Evolutionary conservation across 805 yeast species (phyloP).

Genomic region (Wickerhamomyces bovis): DNA sequence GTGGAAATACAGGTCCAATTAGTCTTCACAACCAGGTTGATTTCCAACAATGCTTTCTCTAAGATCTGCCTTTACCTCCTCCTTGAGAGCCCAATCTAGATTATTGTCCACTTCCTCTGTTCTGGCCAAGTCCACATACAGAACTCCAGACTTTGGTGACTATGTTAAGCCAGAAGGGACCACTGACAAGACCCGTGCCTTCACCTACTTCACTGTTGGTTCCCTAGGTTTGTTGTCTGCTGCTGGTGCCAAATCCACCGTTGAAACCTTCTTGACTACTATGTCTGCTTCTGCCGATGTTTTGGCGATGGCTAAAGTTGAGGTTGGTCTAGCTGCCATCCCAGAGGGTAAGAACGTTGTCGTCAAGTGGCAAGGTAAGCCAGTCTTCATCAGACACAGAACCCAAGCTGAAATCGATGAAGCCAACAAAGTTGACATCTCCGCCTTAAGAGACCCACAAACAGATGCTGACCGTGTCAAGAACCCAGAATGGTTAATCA

Average conservation of each 20-base stretch:
- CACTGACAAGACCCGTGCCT: slow-evolving; percentile 75
- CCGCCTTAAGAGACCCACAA: slow-evolving; percentile 89
- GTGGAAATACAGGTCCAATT: not conserved
- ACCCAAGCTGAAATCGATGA: slow-evolving; percentile 88
- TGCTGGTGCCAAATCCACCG: slow-evolving; percentile 94
- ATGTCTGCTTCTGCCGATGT: slow-evolving; percentile 99
- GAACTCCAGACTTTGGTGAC: slow-evolving; percentile 84
- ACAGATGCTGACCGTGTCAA: slow-evolving; percentile 87
- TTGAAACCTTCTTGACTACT: slow-evolving; percentile 83
- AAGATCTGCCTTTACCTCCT: slow-evolving; percentile 23
- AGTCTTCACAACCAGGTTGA: not conserved
- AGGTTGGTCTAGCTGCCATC: slow-evolving; percentile 85
- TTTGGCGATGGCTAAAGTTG: slow-evolving; percentile 98
- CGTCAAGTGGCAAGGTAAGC: slow-evolving; percentile 99
- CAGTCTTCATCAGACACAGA: slow-evolving; percentile 99
- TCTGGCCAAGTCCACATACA: slow-evolving; percentile 66
- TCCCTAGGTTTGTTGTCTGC: slow-evolving; percentile 86
- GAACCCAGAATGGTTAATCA: slow-evolving; percentile 97
- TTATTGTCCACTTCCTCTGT: slow-evolving; percentile 33
- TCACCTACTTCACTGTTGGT: slow-evolving; percentile 97
- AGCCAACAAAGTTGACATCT: slow-evolving; percentile 79
- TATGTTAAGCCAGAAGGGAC: slow-evolving; percentile 68
- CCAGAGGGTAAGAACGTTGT: slow-evolving; percentile 98
- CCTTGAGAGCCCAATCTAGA: slow-evolving; percentile 22
- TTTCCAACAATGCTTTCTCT: slow-evolving; percentile 21